These are phyloP conservation scores for Alternaria ethzedia DNA, from an alignment of 2,329 filamentous ascomycete genomes.

Conservation along the genomic window DNA sequence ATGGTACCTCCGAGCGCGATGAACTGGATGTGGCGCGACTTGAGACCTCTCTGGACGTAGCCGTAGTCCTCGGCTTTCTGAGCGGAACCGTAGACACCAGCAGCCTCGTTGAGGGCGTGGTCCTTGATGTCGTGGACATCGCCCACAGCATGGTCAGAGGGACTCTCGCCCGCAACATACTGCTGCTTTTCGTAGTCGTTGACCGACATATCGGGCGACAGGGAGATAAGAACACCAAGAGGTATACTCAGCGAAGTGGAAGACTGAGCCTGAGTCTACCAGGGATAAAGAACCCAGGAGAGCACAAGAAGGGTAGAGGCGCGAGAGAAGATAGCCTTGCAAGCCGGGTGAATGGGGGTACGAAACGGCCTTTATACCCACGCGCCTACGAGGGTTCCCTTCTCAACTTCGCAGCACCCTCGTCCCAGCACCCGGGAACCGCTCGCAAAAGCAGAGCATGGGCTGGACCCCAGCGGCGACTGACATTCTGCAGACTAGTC, in stretches of 20 bases:
- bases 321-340: conserved; percentile 22
- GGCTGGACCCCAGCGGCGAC: conserved; percentile 20
- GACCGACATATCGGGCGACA: conserved; percentile 24
- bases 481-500: conserved; percentile 17
- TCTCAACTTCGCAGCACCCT: conserved; percentile 15
- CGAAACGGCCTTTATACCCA: conserved; percentile 36
- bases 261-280: conserved; percentile 3
- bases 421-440: background rate
- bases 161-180: conserved; percentile 23
- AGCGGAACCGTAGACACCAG: conserved; percentile 60
- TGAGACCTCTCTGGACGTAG: conserved; percentile 42
- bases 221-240: background rate
- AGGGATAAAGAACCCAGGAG: conserved; percentile 7
- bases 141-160: conserved; percentile 29
- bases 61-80: conserved; percentile 47
- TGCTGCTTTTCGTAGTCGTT: conserved; percentile 35
- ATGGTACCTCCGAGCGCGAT: conserved; percentile 67
- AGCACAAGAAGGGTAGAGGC: conserved; percentile 20
- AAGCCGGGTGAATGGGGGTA: conserved; percentile 19
- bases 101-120: conserved; percentile 53
- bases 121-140: conserved; percentile 35
- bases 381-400: conserved; percentile 16
- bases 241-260: background rate
- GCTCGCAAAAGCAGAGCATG: background rate
- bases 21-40: conserved; percentile 64